These are phyloP conservation scores for Pharus latifolius DNA, from an alignment of 176 grass and related monocot genomes.

Conservation along the genomic window DNA sequence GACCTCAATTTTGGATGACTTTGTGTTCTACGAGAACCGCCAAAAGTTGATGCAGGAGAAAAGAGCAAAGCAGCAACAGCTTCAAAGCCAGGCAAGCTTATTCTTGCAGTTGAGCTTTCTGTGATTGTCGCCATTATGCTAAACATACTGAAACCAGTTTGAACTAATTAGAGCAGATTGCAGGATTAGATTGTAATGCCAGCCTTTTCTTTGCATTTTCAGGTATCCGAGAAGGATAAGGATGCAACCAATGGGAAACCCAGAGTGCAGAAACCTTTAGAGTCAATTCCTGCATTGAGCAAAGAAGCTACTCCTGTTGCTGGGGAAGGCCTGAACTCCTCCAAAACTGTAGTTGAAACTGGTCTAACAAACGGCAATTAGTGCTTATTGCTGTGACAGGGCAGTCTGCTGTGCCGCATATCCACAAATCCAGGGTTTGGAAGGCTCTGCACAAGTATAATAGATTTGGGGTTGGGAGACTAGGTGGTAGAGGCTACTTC, in stretches of 20 bases:
- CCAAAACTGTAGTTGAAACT: constrained; percentile 34
- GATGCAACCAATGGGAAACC: constrained; percentile 23
- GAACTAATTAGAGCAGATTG: background rate
- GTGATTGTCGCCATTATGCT: background rate
- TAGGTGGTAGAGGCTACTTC: background rate
- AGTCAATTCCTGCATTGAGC: constrained; percentile 22
- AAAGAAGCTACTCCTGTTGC: constrained; percentile 32
- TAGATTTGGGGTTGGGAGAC: background rate
- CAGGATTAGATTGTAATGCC: background rate
- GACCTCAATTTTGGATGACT: constrained; percentile 88
- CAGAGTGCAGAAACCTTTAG: constrained; percentile 29
- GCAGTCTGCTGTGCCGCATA: background rate
- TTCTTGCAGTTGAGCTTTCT: background rate
- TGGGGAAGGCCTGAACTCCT: background rate
- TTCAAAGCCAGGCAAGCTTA: constrained; percentile 62
- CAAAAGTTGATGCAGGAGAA: constrained; percentile 92
- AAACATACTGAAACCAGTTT: background rate
- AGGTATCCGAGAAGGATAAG: constrained; percentile 47
- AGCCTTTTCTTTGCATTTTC: background rate
- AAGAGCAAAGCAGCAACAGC: constrained; percentile 55
- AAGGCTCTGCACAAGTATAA: background rate
- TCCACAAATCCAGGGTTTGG: constrained; percentile 1
- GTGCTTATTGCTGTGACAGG: background rate
- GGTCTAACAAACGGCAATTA: constrained; percentile 30
- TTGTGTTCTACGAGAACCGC: constrained; percentile 86